A percentile compares a stretch with the other conserved stretches of the same genome.
phyloP scores from a whole-genome alignment of 2,329 filamentous ascomycete species.

The Monilinia aucupariae region DNA sequence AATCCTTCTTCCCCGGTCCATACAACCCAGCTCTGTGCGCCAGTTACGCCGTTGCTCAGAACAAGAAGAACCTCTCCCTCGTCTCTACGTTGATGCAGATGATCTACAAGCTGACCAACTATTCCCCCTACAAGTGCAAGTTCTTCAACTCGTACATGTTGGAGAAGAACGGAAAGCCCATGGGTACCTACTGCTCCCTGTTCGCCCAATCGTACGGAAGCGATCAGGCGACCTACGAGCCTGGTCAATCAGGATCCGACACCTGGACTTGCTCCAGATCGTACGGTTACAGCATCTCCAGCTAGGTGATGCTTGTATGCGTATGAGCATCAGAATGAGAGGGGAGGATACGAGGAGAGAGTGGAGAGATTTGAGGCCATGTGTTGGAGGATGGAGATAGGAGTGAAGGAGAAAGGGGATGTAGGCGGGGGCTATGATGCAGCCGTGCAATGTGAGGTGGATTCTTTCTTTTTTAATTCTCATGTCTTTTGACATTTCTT shows the following conservation, averaged over 20 bases:
- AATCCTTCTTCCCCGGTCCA: conserved; percentile 25
- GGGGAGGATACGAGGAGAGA: neutral
- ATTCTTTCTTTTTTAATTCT: neutral
- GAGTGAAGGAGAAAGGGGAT: neutral
- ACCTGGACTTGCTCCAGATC: conserved; percentile 10
- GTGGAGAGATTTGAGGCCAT: neutral
- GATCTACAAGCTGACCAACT: conserved; percentile 5
- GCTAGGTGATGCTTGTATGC: neutral
- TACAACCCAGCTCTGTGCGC: conserved; percentile 24
- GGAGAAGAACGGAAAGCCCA: conserved; percentile 36
- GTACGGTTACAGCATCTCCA: neutral
- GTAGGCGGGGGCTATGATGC: no score
- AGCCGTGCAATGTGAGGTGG: no score
- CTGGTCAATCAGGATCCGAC: neutral
- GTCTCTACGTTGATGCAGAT: conserved; percentile 6
- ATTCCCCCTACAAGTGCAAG: conserved; percentile 22
- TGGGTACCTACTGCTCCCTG: conserved; percentile 39
- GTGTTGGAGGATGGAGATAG: no score
- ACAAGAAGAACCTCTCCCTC: conserved; percentile 15
- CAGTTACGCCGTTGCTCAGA: conserved; percentile 21
- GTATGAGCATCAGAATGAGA: no score
- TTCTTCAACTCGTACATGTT: conserved; percentile 40
- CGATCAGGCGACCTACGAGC: neutral
- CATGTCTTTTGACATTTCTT: no score
- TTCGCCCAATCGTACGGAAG: conserved; percentile 28